Base-by-base conservation (phyloP, 164 flowering plant species). In the Tinospora cordifolia region DNA sequence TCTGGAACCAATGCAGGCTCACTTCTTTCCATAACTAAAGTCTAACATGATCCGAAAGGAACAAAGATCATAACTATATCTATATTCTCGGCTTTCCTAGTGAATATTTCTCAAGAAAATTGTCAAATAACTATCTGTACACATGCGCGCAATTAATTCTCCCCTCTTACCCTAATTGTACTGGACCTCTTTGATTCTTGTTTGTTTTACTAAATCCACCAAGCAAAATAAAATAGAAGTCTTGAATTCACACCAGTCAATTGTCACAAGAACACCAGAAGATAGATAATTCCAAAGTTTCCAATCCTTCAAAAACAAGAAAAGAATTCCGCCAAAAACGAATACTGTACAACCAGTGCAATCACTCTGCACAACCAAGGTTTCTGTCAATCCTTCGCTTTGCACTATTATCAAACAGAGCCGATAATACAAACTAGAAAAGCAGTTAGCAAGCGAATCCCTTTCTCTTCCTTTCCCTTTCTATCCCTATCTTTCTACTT, bases 1-100 rank as follows among this genome's bases (percentile, higher is more conserved):
- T 90, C 85, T 75, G 98, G 98, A 75, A 82, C 92, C 79, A 93
- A 87, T 46, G 92, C 68, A 66, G 96, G 97, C 76, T 93, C 96
- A 88, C 86, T 82, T 88, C 85, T 87, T 80, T 86, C 96, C 98
- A 92, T 92, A 51, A 75, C 81, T 79, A 84, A 71, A 67, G 66
- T 77, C 69, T 72, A 81, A 77, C 93, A 86, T 85, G 77, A 85
- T 87, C 74, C 66, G 64, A 47, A 59, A 71, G 62, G 44, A 17
- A 49, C 69, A 68, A 71, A 68, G 63, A 59, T 21, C 41, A 40
- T 40, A 39, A 40, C 69, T 60, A 77, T 62, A 26, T n/a, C 36
- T 30, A 30, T 30, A 30, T 2, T n/a, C n/a, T 65, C 40, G 24
- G 44, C 54, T 25, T 38, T 75, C 73, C 24, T 40, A 62, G 21